Evolutionary conservation across 2,329 filamentous ascomycete genomes (phyloP).

Genomic region (Colletotrichum plurivorum): DNA sequence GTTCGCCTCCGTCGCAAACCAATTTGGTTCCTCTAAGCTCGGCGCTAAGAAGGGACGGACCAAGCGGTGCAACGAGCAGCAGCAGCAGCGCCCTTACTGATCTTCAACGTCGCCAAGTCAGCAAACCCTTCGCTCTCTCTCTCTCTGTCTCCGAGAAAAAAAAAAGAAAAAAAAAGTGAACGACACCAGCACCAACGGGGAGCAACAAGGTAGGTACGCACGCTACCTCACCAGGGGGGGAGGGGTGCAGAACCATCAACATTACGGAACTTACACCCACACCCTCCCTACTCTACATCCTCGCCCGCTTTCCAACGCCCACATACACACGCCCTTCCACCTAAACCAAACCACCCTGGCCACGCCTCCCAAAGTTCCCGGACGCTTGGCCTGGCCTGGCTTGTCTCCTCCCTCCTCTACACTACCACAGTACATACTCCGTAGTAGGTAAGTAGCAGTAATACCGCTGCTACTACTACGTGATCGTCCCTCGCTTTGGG

Average conservation of each 20-base stretch:
- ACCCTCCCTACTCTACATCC: not conserved
- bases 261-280: conserved; percentile 24
- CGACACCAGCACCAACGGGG: not conserved
- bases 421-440: not conserved
- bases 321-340: not conserved
- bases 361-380: conserved; percentile 32
- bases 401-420: conserved; percentile 6
- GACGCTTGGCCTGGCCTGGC: conserved; percentile 32
- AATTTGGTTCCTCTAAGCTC: conserved; percentile 12
- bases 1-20: conserved; percentile 35
- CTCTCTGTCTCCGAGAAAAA: not conserved
- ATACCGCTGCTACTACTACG: conserved; percentile 18
- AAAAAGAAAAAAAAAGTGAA: conserved; percentile 26
- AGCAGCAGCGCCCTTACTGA: conserved; percentile 24
- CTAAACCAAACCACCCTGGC: conserved; percentile 7
- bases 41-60: conserved; percentile 14
- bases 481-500: conserved; percentile 41
- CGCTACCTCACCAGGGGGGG: conserved; percentile 11
- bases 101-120: conserved; percentile 35
- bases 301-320: conserved; percentile 7
- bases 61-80: conserved; percentile 14
- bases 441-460: not conserved
- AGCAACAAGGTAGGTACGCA: conserved; percentile 32
- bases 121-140: no score
- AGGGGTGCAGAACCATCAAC: not conserved